phyloP scores from a whole-genome alignment of 306 rosid genomes.

The Cicer arietinum region DNA sequence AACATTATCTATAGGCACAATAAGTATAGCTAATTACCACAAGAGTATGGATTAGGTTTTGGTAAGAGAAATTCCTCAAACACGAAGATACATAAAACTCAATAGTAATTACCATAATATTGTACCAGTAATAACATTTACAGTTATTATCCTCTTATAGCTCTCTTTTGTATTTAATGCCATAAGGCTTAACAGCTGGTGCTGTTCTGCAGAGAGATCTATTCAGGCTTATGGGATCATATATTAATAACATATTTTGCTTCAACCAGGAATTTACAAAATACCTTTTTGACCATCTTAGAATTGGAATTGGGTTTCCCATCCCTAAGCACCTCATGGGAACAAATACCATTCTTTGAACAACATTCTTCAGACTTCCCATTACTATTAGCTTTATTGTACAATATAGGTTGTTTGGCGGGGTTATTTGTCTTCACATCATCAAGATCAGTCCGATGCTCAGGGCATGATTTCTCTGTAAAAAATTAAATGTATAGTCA shows the following conservation, averaged over 20 bases:
- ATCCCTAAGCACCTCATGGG: constrained; percentile 87
- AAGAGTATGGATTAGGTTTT: constrained; percentile 22
- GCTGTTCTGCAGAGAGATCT: constrained; percentile 35
- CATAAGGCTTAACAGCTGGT: constrained; percentile 27
- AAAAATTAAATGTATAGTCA: background rate
- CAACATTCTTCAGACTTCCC: constrained; percentile 59
- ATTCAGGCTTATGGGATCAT: constrained; percentile 15
- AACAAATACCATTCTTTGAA: constrained; percentile 82
- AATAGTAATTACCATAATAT: constrained; percentile 25
- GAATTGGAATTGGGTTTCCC: constrained; percentile 63
- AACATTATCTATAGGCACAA: background rate
- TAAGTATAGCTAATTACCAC: constrained; percentile 8
- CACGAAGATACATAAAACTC: constrained; percentile 10
- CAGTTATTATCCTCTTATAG: constrained; percentile 23
- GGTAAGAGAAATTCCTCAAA: constrained; percentile 37
- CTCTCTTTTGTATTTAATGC: constrained; percentile 18
- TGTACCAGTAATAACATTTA: constrained; percentile 21
- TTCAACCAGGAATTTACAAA: constrained; percentile 8
- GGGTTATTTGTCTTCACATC: constrained; percentile 47
- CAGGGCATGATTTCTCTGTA: constrained; percentile 59
- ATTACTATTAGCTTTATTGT: constrained; percentile 46
- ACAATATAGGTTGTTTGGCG: constrained; percentile 44
- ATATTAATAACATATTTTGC: constrained; percentile 22
- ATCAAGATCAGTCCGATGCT: constrained; percentile 45
- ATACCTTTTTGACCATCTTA: constrained; percentile 71